These are phyloP conservation scores for Chenopodium album DNA, from an alignment of 148 eudicot species.

Conservation along the genomic window DNA sequence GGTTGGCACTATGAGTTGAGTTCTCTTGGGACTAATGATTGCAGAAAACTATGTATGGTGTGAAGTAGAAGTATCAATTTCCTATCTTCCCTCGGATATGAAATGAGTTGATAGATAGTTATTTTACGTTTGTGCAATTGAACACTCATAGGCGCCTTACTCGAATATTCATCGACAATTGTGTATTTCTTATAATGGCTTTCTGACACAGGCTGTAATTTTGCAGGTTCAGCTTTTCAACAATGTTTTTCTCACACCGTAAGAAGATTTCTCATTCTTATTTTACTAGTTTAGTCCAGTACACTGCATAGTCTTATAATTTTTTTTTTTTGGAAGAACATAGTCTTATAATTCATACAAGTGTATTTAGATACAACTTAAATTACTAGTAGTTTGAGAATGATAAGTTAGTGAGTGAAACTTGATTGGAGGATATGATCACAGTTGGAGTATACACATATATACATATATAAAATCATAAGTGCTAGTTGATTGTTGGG, in stretches of 20 bases:
- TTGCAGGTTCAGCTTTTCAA: conserved; percentile 96
- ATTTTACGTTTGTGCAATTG: background rate
- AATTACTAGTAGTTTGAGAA: background rate
- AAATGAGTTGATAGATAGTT: background rate
- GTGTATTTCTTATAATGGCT: background rate
- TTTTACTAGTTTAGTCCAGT: conserved; percentile 1
- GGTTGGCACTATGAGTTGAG: background rate
- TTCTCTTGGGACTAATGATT: background rate
- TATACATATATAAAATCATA: background rate
- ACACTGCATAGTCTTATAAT: background rate
- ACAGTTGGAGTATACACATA: background rate
- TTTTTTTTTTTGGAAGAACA: too few relatives aligned
- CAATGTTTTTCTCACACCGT: conserved; percentile 96
- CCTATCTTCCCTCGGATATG: background rate
- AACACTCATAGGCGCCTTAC: background rate
- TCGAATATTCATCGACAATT: background rate
- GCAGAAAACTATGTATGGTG: background rate
- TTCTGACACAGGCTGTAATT: conserved; percentile 12
- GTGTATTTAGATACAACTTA: background rate
- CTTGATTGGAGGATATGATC: background rate
- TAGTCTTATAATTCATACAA: background rate
- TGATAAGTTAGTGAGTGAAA: background rate
- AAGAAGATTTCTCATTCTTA: conserved; percentile 34
- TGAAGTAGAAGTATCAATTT: background rate
- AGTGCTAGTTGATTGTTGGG: background rate